These are phyloP conservation scores for Alopecurus myosuroides DNA, from an alignment of 176 grass and related monocot species.

Conservation along the genomic window DNA sequence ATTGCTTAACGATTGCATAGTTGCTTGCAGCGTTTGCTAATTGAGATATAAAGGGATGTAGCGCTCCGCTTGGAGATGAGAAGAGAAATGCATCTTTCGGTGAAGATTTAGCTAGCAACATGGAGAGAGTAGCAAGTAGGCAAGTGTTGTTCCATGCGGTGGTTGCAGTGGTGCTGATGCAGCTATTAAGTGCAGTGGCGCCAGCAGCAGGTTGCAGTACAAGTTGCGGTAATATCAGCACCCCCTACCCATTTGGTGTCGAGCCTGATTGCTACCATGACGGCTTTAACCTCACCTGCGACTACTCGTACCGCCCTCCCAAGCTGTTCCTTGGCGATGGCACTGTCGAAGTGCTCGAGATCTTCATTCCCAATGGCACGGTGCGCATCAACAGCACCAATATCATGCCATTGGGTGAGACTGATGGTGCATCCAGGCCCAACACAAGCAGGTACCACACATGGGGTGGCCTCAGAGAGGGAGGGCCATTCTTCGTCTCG, in stretches of 20 bases:
- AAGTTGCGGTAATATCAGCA: slow-evolving; percentile 34
- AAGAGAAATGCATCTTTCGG: neutral
- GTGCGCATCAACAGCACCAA: slow-evolving; percentile 17
- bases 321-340: slow-evolving; percentile 42
- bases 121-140: neutral
- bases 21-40: neutral
- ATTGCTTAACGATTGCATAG: neutral
- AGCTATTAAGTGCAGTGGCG: neutral
- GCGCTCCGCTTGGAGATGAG: neutral
- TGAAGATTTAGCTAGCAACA: neutral
- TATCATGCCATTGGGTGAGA: neutral
- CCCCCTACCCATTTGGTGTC: slow-evolving; percentile 50
- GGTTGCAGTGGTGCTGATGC: neutral
- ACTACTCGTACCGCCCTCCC: slow-evolving; percentile 14
- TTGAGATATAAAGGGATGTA: neutral
- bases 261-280: slow-evolving; percentile 24
- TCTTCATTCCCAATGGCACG: neutral
- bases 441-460: neutral
- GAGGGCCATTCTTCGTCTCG: neutral
- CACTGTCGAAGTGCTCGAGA: slow-evolving; percentile 33
- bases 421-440: neutral
- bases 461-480: neutral
- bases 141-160: neutral
- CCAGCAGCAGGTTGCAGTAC: slow-evolving; percentile 1
- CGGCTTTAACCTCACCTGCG: slow-evolving; percentile 43